Percentiles rank a stretch among this genome's conserved stretches.
Conservation (phyloP, 2,329 filamentous ascomycete species). For the Didymella exigua region DNA sequence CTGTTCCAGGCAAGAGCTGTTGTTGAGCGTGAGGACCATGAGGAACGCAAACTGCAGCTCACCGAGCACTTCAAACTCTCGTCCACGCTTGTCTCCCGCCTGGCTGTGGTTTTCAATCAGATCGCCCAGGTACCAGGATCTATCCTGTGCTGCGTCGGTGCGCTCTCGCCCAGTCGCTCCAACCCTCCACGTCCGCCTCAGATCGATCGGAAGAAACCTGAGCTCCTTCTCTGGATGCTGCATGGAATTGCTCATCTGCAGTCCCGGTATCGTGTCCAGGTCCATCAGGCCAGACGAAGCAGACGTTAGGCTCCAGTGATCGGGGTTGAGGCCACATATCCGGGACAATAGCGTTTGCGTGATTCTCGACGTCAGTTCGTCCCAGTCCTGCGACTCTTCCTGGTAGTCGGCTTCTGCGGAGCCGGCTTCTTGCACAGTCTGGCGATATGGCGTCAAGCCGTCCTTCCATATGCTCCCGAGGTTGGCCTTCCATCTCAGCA, state of each 20-base stretch:
- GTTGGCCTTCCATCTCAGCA: conserved; percentile 60
- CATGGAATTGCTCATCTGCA: conserved; percentile 47
- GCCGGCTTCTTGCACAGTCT: conserved; percentile 45
- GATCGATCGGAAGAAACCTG: conserved; percentile 62
- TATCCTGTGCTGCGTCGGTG: conserved; percentile 66
- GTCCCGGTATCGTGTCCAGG: conserved; percentile 64
- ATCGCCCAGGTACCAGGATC: conserved; percentile 65
- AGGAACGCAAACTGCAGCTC: conserved; percentile 68
- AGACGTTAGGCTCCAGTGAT: conserved; percentile 63
- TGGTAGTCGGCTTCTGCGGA: conserved; percentile 38
- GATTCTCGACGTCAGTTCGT: conserved; percentile 57
- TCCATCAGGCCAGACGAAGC: conserved; percentile 63
- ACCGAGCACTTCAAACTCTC: conserved; percentile 54
- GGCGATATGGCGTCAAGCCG: conserved; percentile 56
- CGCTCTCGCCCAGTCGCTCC: conserved; percentile 66
- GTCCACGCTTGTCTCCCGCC: conserved; percentile 30
- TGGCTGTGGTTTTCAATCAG: conserved; percentile 54
- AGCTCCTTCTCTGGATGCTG: conserved; percentile 51
- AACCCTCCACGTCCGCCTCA: conserved; percentile 66
- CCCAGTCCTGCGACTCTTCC: conserved; percentile 61
- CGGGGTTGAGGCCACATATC: conserved; percentile 54
- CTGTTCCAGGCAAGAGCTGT: conserved; percentile 69
- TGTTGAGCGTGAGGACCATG: conserved; percentile 67
- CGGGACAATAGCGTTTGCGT: conserved; percentile 56
- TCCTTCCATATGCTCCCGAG: conserved; percentile 62